Evolutionary conservation across 202 grass and related monocot genomes (phyloP).

Genomic region (Elaeis oleifera): DNA sequence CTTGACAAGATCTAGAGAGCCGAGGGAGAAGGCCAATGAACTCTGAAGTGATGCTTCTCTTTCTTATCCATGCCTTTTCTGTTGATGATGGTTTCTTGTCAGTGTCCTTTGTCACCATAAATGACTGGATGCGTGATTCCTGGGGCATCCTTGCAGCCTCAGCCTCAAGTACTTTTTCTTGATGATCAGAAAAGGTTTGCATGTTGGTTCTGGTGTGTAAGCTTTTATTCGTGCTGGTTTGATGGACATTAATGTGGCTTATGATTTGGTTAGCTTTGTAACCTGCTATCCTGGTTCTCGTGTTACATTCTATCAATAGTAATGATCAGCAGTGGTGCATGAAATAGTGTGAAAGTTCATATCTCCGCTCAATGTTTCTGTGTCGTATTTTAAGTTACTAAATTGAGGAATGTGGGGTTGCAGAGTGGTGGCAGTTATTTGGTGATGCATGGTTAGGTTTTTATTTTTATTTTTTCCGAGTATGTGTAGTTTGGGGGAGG

Average conservation of each 20-base stretch:
- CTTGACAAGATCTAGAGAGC: slow-evolving; percentile 70
- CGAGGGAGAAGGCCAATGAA: background rate
- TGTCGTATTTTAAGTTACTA: no score
- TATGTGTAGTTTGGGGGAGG: no score
- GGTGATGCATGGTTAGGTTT: no score
- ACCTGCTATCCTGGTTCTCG: background rate
- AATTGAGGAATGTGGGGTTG: no score
- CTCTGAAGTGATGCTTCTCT: slow-evolving; percentile 1
- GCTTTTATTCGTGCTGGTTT: slow-evolving; percentile 43
- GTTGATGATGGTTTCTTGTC: slow-evolving; percentile 36
- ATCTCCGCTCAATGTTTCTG: no score
- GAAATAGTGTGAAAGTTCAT: slow-evolving; percentile 6
- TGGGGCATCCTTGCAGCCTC: slow-evolving; percentile 23
- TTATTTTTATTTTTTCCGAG: no score
- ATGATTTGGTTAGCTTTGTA: slow-evolving; percentile 34
- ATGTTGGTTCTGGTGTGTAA: slow-evolving; percentile 50
- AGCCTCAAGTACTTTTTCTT: slow-evolving; percentile 21
- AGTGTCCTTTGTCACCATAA: slow-evolving; percentile 21
- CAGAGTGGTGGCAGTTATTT: no score
- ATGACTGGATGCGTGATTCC: slow-evolving; percentile 29
- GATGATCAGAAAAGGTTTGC: slow-evolving; percentile 33
- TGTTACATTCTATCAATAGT: slow-evolving; percentile 28
- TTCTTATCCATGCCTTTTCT: slow-evolving; percentile 26
- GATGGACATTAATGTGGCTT: slow-evolving; percentile 25
- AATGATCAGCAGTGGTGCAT: slow-evolving; percentile 23